Evolutionary conservation across 352 stramenopile genomes (phyloP), one percentile per base, ranked within the genome.

Genomic region (Phytopythium litorale): DNA sequence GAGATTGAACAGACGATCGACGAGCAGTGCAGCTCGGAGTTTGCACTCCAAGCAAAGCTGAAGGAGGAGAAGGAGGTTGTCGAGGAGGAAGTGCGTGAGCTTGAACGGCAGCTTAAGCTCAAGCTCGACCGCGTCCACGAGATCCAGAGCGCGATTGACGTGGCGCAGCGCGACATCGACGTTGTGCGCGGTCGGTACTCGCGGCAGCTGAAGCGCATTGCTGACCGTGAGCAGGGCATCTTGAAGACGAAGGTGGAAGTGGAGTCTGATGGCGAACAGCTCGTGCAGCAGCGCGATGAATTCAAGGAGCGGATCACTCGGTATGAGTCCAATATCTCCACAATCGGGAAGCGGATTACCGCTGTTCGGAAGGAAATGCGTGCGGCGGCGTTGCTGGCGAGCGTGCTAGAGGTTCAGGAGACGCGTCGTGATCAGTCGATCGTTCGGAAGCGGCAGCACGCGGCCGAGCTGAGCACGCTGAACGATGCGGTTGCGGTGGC

Each of bases 1-100:
- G 84, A 93, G 64, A 93, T 94, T 46, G 84, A 94, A 58, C 53
- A 66, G 7, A 92, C 84, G 5, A 92, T 94, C 35, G 84, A 87
- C 50, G 79, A 79, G 23, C 82, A 93, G 42, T 94, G 86, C 63
- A 81, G 79, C 42, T 67, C 75, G 25, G 86, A 93, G 55, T 77
- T 89, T 28, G 69, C 66, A 30, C 50, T 84, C 32, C 81, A 80
- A 16, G 67, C 73, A 9, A 67, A 79, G 38, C 60, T 94, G 7
- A 64, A 83, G 8, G 68, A 84, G 16, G 84, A 93, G 54, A 83
- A 87, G 45, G 45, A 72, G 19, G 66, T 64, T 1, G 82, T 93
- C 15, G 77, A 92, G 50, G 78, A 86, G 43, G 84, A 94, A 57
- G 84, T 94, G 51, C 70, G 73, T 6, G 86, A 89, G 51, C 66